Conservation (phyloP, 345 rosid species). For the Pelargonium nanum region DNA sequence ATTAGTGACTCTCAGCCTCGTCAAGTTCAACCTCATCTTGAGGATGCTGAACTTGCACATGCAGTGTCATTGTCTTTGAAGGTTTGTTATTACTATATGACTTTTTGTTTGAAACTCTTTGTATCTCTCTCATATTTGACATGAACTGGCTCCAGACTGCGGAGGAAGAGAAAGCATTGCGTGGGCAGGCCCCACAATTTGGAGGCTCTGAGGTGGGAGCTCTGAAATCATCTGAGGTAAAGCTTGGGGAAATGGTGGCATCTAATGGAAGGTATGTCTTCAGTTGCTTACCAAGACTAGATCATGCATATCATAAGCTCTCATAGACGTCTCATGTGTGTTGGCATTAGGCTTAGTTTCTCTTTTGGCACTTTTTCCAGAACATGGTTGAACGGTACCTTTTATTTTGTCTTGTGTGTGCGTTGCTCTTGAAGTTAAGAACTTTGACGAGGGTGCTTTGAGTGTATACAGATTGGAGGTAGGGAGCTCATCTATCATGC, state of each 20-base stretch:
- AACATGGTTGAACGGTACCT: neutral
- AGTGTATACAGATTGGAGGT: conserved; percentile 39
- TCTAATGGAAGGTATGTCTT: conserved; percentile 63
- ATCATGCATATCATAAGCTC: neutral
- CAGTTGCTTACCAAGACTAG: conserved; percentile 3
- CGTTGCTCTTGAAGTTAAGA: neutral
- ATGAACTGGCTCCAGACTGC: conserved; percentile 44
- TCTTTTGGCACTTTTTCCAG: neutral
- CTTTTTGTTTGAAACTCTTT: neutral
- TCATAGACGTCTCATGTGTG: neutral
- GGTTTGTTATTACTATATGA: conserved; percentile 26
- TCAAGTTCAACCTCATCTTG: conserved; percentile 28
- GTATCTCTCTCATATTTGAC: conserved; percentile 13
- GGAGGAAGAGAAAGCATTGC: conserved; percentile 53
- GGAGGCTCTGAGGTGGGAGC: conserved; percentile 35
- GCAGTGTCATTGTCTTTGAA: conserved; percentile 63
- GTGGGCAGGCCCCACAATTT: conserved; percentile 27
- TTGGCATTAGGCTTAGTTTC: neutral
- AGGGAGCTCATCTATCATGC: conserved; percentile 62
- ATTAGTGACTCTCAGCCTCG: conserved; percentile 26
- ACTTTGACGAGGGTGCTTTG: conserved; percentile 4
- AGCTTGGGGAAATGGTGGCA: conserved; percentile 24
- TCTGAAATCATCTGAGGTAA: conserved; percentile 31
- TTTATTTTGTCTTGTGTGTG: neutral
- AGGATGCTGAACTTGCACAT: conserved; percentile 56